Percentiles rank a stretch among this genome's conserved stretches.
Conservation (phyloP, 257 asterid species). For the Buddleja alternifolia region DNA sequence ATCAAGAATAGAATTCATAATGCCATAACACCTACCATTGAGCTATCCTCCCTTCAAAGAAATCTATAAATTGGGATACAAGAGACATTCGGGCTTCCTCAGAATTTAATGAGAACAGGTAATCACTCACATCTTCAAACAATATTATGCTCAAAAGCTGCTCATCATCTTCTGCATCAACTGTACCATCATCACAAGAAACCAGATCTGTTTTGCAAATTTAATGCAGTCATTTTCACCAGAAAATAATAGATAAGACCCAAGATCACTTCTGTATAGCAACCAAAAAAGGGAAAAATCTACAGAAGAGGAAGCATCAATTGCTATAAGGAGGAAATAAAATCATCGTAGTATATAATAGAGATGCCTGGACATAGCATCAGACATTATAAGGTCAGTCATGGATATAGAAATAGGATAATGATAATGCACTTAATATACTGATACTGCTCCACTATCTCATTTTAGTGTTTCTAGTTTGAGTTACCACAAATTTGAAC, state of each 20-base stretch:
- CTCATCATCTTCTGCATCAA: conserved; percentile 69
- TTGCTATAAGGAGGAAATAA: background rate
- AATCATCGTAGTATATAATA: background rate
- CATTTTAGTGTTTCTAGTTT: conserved; percentile 9
- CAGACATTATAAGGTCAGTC: conserved; percentile 14
- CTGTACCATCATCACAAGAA: conserved; percentile 42
- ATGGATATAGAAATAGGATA: background rate
- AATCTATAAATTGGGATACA: conserved; percentile 78
- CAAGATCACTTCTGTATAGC: conserved; percentile 7
- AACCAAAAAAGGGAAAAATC: conserved; percentile 7
- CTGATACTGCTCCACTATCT: conserved; percentile 20
- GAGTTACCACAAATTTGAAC: conserved; percentile 20
- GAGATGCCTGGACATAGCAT: conserved; percentile 3
- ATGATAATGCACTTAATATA: background rate
- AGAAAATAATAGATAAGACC: conserved; percentile 12
- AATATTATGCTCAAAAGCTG: conserved; percentile 75
- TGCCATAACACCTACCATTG: conserved; percentile 72
- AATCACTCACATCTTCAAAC: conserved; percentile 87
- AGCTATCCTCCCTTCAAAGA: conserved; percentile 84
- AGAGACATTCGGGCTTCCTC: conserved; percentile 81
- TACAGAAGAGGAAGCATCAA: background rate
- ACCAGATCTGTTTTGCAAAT: conserved; percentile 45
- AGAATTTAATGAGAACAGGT: conserved; percentile 77
- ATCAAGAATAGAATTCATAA: conserved; percentile 18
- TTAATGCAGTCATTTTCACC: conserved; percentile 28